phyloP scores from a whole-genome alignment of 129 eudicot species.

The Daucus carota region DH1_v3.0 NC_030388.2:5364001-5364500 shows the following conservation, averaged over 20 bases:
- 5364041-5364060: constrained; percentile 51
- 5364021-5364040: constrained; percentile 32
- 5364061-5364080: constrained; percentile 65
- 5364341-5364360: not conserved
- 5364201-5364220: not conserved
- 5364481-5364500: not conserved
- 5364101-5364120: constrained; percentile 63
- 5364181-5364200: not conserved
- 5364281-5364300: not conserved
- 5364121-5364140: constrained; percentile 42
- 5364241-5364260: too few relatives aligned
- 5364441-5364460: not conserved
- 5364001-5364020: constrained; percentile 20
- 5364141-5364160: constrained; percentile 29
- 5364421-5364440: not conserved
- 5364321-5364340: not conserved
- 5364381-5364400: not conserved
- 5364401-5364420: not conserved
- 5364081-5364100: constrained; percentile 32
- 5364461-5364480: not conserved
- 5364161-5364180: not conserved
- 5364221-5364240: not conserved
- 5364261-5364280: not conserved
- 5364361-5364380: not conserved
- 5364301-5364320: not conserved